phyloP scores from a whole-genome alignment of 108 stramenopile species.

The Skeletonema grethae region DNA sequence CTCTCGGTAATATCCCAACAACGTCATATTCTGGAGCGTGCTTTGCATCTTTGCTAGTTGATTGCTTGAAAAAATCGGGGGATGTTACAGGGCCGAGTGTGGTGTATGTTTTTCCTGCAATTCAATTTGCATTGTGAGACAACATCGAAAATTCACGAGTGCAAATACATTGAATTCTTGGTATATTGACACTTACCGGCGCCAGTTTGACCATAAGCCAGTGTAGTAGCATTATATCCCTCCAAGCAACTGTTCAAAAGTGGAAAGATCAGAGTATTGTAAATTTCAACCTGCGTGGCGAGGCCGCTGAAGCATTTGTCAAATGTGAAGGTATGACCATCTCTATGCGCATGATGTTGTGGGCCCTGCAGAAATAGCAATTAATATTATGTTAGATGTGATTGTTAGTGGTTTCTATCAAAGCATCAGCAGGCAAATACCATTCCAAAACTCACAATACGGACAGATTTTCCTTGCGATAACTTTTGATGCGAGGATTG shows the following conservation, averaged over 20 bases:
- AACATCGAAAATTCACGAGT: too few relatives aligned
- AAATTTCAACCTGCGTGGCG: conserved; percentile 61
- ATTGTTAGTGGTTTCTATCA: background rate
- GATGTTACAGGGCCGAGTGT: conserved; percentile 57
- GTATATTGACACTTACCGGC: too few relatives aligned
- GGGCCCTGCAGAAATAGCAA: background rate
- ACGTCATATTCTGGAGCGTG: conserved; percentile 40
- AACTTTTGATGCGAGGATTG: background rate
- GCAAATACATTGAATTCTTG: too few relatives aligned
- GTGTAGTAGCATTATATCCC: conserved; percentile 81
- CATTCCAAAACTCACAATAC: conserved; percentile 1
- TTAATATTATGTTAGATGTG: background rate
- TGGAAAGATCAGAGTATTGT: conserved; percentile 52
- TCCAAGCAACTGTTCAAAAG: conserved; percentile 64
- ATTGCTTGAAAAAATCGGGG: conserved; percentile 20
- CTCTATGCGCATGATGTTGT: conserved; percentile 3
- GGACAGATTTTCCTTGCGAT: background rate
- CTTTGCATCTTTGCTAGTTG: background rate
- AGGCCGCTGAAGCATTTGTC: conserved; percentile 61
- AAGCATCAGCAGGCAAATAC: background rate
- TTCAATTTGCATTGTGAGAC: too few relatives aligned
- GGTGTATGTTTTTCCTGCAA: conserved; percentile 80
- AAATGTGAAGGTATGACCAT: conserved; percentile 61
- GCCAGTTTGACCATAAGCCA: conserved; percentile 93
- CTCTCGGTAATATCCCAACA: conserved; percentile 80